Percentiles rank a stretch among this genome's conserved stretches.
Conservation (phyloP, 306 rosid genomes). For the Ormosia emarginata region DNA sequence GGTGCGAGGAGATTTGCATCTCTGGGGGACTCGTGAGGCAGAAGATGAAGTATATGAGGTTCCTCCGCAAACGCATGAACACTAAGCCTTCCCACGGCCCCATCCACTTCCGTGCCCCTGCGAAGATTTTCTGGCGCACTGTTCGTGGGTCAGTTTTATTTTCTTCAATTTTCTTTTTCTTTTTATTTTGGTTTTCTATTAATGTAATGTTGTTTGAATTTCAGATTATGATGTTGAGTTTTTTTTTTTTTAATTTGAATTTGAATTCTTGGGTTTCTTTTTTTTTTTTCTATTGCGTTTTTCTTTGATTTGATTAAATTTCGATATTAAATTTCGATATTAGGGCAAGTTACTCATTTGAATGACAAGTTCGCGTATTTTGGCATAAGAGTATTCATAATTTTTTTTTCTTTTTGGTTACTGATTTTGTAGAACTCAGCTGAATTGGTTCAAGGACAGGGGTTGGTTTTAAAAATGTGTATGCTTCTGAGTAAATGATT, state of each 20-base stretch:
- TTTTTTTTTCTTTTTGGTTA: neutral
- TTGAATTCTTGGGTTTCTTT: neutral
- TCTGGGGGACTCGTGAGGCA: conserved; percentile 68
- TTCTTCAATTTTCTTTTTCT: neutral
- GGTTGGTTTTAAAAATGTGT: neutral
- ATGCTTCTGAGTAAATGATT: too few species aligned
- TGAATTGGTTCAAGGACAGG: neutral
- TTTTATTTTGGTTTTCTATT: neutral
- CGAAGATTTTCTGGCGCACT: conserved; percentile 82
- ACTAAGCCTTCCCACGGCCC: conserved; percentile 84
- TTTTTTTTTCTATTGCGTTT: too few species aligned
- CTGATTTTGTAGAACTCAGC: neutral
- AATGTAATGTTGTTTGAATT: neutral
- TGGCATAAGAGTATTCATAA: too few species aligned
- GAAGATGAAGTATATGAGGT: conserved; percentile 81
- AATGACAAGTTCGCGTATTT: neutral
- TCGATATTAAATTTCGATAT: too few species aligned
- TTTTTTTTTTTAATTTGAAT: too few species aligned
- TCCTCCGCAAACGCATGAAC: conserved; percentile 77
- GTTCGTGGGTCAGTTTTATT: conserved; percentile 58
- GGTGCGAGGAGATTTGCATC: conserved; percentile 73
- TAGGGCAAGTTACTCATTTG: neutral
- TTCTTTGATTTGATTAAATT: too few species aligned
- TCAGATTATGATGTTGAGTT: neutral
- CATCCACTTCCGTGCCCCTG: conserved; percentile 70